Evolutionary conservation across 208 protist genomes (phyloP), one percentile per base, ranked within the genome.

Genomic region (Acanthamoeba lenticulata): DNA sequence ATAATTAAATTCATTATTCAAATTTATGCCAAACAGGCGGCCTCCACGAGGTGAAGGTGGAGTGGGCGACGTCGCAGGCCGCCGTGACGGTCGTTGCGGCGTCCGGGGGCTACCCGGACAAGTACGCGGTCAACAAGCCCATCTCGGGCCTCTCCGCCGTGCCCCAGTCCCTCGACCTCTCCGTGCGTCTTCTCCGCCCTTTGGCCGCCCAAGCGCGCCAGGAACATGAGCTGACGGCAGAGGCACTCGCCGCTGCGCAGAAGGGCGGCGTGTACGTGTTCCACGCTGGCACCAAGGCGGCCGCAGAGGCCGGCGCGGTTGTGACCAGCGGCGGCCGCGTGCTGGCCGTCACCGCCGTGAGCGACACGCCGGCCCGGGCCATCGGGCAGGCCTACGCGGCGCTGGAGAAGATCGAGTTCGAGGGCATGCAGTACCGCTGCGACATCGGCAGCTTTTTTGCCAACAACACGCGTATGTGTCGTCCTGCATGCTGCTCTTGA

Each of bases 311-410:
- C 34, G 44, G 34, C 0, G 29, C 13, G 47, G 49, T 98, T 13
- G 69, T 96, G 7, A 98, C 97, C 19, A 92, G 17, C 40, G 97
- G 97, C 47, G 97, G 97, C 42, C 69, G 97, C 34, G 97, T 98
- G 1, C 69, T 98, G 7, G 85, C 96, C 15, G 94, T 96, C 4
- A 97, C 95, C n/a, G 65, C 91, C 0, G 36, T 96, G 7, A 83
- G 29, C 27, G 11, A 7, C 0, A 47, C 32, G 32, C 69, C 97
- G 19, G 83, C 88, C 1, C 65, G 38, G 65, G 65, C 65, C 69
- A 72, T 91, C 96, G 38, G n/a, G 74, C 5, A 40, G 27, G 88
- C 81, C 24, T 97, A 97, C 60, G 65, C 27, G 24, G 86, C 27
- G 1, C 38, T 96, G 6, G 29, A 47, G 1, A 62, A 47, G 0